Evolutionary conservation across 2,329 filamentous ascomycete genomes (phyloP).

Genomic region (Fusarium sp.): DNA sequence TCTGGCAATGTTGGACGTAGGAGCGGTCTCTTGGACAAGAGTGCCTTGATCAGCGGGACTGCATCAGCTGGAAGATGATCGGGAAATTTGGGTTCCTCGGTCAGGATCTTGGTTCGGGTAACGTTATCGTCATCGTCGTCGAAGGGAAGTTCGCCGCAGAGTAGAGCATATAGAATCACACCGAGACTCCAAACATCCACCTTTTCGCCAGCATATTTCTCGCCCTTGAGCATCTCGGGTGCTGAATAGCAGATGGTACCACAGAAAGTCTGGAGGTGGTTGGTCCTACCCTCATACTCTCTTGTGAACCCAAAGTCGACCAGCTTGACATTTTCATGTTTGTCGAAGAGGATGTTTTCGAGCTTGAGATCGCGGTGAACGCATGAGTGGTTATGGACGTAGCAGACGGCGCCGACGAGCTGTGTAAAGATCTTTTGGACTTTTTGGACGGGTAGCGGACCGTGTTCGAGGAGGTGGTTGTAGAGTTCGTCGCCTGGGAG

Average conservation of each 20-base stretch:
- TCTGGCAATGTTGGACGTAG: conserved; percentile 85
- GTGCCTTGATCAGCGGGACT: conserved; percentile 77
- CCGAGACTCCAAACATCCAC: conserved; percentile 96
- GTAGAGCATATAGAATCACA: conserved; percentile 84
- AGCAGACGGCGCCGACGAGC: conserved; percentile 92
- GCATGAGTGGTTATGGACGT: conserved; percentile 94
- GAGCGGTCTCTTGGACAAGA: conserved; percentile 93
- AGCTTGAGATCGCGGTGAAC: conserved; percentile 97
- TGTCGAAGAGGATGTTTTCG: conserved; percentile 91
- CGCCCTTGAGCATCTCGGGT: conserved; percentile 97
- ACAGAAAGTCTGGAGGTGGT: conserved; percentile 96
- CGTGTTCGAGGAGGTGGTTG: conserved; percentile 91
- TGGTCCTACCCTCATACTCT: conserved; percentile 95
- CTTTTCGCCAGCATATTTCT: conserved; percentile 98
- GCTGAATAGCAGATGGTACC: conserved; percentile 98
- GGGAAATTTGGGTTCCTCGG: conserved; percentile 87
- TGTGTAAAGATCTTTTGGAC: conserved; percentile 97
- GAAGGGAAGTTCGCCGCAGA: conserved; percentile 90
- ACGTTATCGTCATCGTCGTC: conserved; percentile 94
- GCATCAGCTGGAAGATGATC: conserved; percentile 83
- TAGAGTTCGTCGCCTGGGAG: conserved; percentile 90
- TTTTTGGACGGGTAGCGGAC: conserved; percentile 84
- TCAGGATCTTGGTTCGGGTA: conserved; percentile 87
- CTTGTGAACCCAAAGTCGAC: conserved; percentile 98
- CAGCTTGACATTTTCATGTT: conserved; percentile 95